Base-by-base conservation (phyloP, 2,329 filamentous ascomycete species). In the Monosporascus sp. region DNA sequence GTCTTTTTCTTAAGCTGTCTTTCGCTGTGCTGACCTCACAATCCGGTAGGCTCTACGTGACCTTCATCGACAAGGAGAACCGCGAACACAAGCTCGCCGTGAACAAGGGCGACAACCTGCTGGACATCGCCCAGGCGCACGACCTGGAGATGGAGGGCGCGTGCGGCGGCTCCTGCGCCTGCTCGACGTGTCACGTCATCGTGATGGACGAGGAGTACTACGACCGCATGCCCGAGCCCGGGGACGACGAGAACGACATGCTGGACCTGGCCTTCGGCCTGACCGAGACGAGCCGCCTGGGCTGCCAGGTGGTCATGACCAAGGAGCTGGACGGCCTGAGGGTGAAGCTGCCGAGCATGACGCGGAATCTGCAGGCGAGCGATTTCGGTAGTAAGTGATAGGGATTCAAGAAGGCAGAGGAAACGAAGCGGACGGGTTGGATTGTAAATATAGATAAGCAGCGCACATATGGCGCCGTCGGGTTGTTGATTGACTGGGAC, bases 111-210 rank as follows among this genome's bases (percentile, higher is more conserved):
- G 91, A 96, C 72, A 99, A 99, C 71, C 77, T 99, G 51, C 80
- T 99, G 51, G 93, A 97, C 66, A 93, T 99, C 66, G 94, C 93
- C 22, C 93, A 97, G 70, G 90, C 88, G 46, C 83, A 97, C 71
- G 93, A 97, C 67, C 77, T 99, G 43, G 94, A 99, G 71, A 97
- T 99, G 93, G 94, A 99, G 77, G 92, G 94, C 57, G 94, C 94
- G 14, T 99, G 94, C 67, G 94, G 94, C 61, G 94, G 91, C 22
- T 94, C 89, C 36, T 96, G 91, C 72, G 91, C 91, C 51, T 96
- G 91, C 75, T 94, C 89, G 53, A 96, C 91, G 6, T 96, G 91
- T 75, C 91, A 96, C 73, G 87, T 96, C 53, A 91, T 96, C 57
- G 88, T 96, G 38, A 72, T 82, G 54, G 84, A 88, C 65, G 83